Conservation (phyloP, 1,284 basidiomycete genomes). For the Bothia castanella region DNA sequence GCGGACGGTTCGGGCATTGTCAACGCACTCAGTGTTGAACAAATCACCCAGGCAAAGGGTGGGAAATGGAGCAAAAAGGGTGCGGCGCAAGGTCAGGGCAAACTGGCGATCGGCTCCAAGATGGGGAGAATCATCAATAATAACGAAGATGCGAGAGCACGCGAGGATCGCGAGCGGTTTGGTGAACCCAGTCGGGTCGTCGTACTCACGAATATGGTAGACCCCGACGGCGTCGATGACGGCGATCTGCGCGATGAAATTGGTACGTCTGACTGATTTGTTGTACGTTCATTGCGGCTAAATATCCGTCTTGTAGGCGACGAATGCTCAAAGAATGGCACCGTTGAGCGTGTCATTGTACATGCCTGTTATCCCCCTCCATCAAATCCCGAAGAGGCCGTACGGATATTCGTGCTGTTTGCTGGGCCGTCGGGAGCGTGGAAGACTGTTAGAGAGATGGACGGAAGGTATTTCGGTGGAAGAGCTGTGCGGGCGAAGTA, state of each 20-base stretch:
- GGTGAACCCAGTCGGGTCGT: slow-evolving; percentile 89
- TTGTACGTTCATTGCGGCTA: slow-evolving; percentile 4
- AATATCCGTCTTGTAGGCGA: slow-evolving; percentile 51
- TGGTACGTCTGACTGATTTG: slow-evolving; percentile 46
- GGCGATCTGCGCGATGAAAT: slow-evolving; percentile 85
- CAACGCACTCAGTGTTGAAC: slow-evolving; percentile 81
- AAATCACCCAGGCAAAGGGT: slow-evolving; percentile 37
- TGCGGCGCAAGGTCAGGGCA: slow-evolving; percentile 30
- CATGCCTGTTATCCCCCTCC: slow-evolving; percentile 70
- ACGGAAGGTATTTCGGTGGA: slow-evolving; percentile 89
- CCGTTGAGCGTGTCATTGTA: slow-evolving; percentile 84
- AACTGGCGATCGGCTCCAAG: slow-evolving; percentile 46
- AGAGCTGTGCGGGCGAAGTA: slow-evolving; percentile 79
- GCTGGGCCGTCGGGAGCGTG: slow-evolving; percentile 89
- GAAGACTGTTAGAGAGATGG: slow-evolving; percentile 88
- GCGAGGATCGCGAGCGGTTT: slow-evolving; percentile 73
- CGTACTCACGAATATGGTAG: slow-evolving; percentile 85
- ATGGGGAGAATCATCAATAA: slow-evolving; percentile 87
- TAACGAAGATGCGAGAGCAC: slow-evolving; percentile 70
- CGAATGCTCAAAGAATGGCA: slow-evolving; percentile 86
- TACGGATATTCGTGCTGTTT: slow-evolving; percentile 84
- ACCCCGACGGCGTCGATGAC: slow-evolving; percentile 74
- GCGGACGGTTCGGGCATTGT: slow-evolving; percentile 81
- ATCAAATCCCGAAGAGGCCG: slow-evolving; percentile 57
- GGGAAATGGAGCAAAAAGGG: slow-evolving; percentile 32